Evolutionary conservation across 2,329 filamentous ascomycete genomes (phyloP).

Genomic region (Aspergillus spinulosporus): DNA sequence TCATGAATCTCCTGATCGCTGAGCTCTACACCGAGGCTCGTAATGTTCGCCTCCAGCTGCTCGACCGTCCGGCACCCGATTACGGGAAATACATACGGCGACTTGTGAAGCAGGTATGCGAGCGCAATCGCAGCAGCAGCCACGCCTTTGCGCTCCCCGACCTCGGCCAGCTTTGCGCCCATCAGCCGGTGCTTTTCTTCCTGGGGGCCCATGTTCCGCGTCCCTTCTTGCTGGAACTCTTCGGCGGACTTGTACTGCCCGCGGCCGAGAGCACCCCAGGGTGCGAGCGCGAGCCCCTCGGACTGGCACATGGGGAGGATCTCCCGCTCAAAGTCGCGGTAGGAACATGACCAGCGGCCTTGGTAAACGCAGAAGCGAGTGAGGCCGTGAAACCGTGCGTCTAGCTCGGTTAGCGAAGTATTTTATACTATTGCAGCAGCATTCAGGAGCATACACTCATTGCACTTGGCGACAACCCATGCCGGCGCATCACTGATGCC

Average conservation of each 20-base stretch:
- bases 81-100: constrained; percentile 4
- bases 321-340: constrained; percentile 8
- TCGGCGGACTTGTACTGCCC: constrained; percentile 1
- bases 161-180: background rate
- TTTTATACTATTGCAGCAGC: no score
- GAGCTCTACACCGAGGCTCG: background rate
- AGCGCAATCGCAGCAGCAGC: background rate
- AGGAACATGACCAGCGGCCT: background rate
- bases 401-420: background rate
- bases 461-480: constrained; percentile 10
- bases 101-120: constrained; percentile 9
- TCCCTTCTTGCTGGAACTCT: background rate
- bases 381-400: constrained; percentile 7
- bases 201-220: background rate
- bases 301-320: constrained; percentile 7
- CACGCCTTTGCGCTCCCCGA: background rate
- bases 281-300: constrained; percentile 1
- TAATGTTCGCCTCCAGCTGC: constrained; percentile 3
- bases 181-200: constrained; percentile 2
- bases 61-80: constrained; percentile 1
- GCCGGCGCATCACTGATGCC: constrained; percentile 8
- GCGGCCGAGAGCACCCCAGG: background rate
- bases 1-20: background rate
- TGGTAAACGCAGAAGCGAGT: constrained; percentile 7
- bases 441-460: background rate